Conservation (phyloP, 805 yeast genomes). For the Wickerhamomyces canadensis region DNA sequence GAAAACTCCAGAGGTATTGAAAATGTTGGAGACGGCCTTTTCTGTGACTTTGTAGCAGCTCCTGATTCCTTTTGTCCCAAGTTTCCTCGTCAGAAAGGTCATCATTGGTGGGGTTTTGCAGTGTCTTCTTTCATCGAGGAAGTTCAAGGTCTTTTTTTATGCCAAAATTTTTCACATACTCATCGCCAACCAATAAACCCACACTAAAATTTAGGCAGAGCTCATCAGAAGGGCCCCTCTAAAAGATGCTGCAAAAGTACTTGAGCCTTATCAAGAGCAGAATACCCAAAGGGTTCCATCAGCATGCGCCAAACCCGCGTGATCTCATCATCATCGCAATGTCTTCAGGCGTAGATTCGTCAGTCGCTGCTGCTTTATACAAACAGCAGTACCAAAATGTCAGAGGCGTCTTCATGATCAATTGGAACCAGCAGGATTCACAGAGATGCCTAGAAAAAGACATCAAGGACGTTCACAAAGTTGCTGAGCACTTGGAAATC, state of each 20-base stretch:
- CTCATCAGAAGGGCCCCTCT: too few relatives aligned
- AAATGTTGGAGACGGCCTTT: background rate
- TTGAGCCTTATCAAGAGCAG: slow-evolving; percentile 2
- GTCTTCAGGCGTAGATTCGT: slow-evolving; percentile 97
- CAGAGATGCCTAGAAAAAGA: slow-evolving; percentile 77
- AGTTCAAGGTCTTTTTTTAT: too few relatives aligned
- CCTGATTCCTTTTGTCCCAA: background rate
- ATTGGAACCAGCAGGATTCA: slow-evolving; percentile 42
- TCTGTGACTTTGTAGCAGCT: background rate
- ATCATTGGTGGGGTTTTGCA: background rate
- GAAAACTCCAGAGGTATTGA: background rate
- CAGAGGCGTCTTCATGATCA: slow-evolving; percentile 86
- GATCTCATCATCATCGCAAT: slow-evolving; percentile 80
- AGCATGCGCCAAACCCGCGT: slow-evolving; percentile 37
- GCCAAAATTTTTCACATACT: background rate
- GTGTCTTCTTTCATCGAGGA: too few relatives aligned
- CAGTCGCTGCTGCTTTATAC: slow-evolving; percentile 73
- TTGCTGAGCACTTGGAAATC: slow-evolving; percentile 55
- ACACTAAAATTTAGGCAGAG: too few relatives aligned
- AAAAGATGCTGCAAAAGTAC: background rate
- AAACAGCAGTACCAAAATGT: slow-evolving; percentile 54
- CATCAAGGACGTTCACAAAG: slow-evolving; percentile 76
- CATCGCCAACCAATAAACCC: too few relatives aligned
- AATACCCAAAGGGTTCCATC: slow-evolving; percentile 25
- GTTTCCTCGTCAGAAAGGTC: background rate